Base-by-base conservation (phyloP, 768 basidiomycete species). In the Amanita inopinata region DNA sequence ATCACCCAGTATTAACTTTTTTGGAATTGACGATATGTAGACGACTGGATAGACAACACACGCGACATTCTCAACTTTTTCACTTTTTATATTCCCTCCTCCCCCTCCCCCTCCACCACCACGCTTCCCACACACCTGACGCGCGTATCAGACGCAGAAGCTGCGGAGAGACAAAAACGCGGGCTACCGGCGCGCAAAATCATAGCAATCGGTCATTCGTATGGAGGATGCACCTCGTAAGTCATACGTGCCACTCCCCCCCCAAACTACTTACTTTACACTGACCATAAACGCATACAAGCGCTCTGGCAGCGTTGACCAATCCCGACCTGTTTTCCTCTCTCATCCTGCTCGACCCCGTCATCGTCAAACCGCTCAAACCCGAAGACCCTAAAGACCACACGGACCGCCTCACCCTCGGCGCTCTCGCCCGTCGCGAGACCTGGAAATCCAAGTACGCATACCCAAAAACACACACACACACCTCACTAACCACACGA, bases 51-150 rank as follows among this genome's bases (percentile, higher is more conserved):
- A 4, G 86, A 90, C 53, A 76, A 85, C 51, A 59, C 74, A 7
- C 78, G 89, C 32, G 90, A 94, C 53, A 74, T 90, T 4, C 59
- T 82, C 43, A 80, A 85, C 47, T 90, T 92, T 55, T 60, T 92
- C 18, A 51, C 76, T 12, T 57, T 77, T 47, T 87, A 79, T 58
- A 56, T 90, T 2, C 87, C 67, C 3, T 39, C 55, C 7, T 49
- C 50, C 2, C 84, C 67, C 4, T 40, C 55, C 6, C 49, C 51
- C 2, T 53, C 64, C 0, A 40, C 58, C 2, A 38, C 54, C 0
- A 37, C 48, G 0, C 63, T 86, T 0, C 80, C 83, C 0, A 65
- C 66, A 0, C 70, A 75, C 43, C 63, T 88, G 8, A 51, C 63
- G 3, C 73, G 71, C n/a, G 46, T 86, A 3, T 45, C 75, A 0